phyloP scores from a whole-genome alignment of 495 filamentous ascomycete species.

The Rhypophila decipiens region DNA sequence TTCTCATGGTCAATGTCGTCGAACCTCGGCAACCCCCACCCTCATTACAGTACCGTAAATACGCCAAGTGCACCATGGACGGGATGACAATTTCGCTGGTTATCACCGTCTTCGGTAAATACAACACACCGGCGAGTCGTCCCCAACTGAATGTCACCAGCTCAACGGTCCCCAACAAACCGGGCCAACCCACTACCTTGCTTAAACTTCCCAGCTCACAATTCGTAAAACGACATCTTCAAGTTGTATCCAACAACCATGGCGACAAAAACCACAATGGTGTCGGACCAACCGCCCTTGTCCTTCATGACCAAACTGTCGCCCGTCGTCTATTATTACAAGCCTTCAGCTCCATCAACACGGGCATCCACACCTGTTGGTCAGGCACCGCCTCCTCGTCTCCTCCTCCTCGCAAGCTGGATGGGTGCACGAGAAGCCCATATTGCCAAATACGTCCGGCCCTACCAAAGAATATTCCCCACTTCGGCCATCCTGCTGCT shows the following conservation, averaged over 20 bases:
- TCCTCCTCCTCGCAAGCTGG: slow-evolving; percentile 39
- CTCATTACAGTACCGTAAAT: no score
- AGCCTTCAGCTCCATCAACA: slow-evolving; percentile 12
- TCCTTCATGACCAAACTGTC: slow-evolving; percentile 33
- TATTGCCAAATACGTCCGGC: slow-evolving; percentile 39
- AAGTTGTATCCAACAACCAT: no score
- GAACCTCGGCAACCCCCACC: no score
- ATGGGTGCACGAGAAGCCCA: slow-evolving; percentile 40
- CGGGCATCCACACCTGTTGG: not conserved
- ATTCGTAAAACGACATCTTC: not conserved
- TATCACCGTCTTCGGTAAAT: no score
- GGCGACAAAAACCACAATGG: slow-evolving; percentile 11
- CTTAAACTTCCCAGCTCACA: not conserved
- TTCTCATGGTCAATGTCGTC: no score
- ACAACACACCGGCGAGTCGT: no score
- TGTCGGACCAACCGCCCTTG: slow-evolving; percentile 14
- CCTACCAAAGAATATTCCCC: slow-evolving; percentile 35
- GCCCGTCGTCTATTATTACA: slow-evolving; percentile 29
- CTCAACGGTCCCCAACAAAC: no score
- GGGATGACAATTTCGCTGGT: no score
- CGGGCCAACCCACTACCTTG: no score
- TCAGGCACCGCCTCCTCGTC: slow-evolving; percentile 12
- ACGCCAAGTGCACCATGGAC: no score
- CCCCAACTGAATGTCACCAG: no score
- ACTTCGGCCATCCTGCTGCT: slow-evolving; percentile 33